Percentiles rank a stretch among this genome's conserved stretches.
Evolutionary conservation across 2,329 filamentous ascomycete species (phyloP).

Genomic region (Juglanconis juglandina): DNA sequence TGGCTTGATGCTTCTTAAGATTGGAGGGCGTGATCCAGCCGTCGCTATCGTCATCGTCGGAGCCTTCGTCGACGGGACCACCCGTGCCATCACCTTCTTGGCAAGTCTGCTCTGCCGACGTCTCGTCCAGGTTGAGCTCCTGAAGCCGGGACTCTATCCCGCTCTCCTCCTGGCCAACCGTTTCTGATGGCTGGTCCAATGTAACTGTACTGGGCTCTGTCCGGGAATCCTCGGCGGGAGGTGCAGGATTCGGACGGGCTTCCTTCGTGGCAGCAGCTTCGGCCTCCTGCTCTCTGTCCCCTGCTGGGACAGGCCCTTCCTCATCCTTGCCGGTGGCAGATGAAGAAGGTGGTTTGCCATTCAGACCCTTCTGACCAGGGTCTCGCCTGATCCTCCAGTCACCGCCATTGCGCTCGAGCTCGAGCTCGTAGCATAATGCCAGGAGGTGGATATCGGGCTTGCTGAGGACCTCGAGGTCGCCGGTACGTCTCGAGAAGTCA

Average conservation of each 20-base stretch:
- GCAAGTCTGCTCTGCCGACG: slow-evolving; percentile 27
- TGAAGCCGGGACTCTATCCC: slow-evolving; percentile 23
- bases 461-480: slow-evolving; percentile 84
- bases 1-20: slow-evolving; percentile 76
- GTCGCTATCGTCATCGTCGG: slow-evolving; percentile 55
- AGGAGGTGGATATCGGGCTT: slow-evolving; percentile 84
- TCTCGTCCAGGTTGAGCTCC: slow-evolving; percentile 22
- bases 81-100: slow-evolving; percentile 26
- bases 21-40: slow-evolving; percentile 96
- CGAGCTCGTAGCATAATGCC: slow-evolving; percentile 90
- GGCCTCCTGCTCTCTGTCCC: slow-evolving; percentile 1
- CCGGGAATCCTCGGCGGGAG: not conserved
- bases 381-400: slow-evolving; percentile 78
- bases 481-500: slow-evolving; percentile 84
- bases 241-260: slow-evolving; percentile 9
- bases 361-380: slow-evolving; percentile 75
- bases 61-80: slow-evolving; percentile 27
- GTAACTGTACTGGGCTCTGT: not conserved
- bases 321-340: not conserved
- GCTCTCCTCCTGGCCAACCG: not conserved
- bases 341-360: slow-evolving; percentile 58
- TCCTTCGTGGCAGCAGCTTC: not conserved
- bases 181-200: slow-evolving; percentile 20
- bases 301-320: slow-evolving; percentile 23
- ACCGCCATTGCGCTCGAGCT: slow-evolving; percentile 84